These are phyloP conservation scores for Huntiella omanensis DNA, from an alignment of 2,329 filamentous ascomycete species.

Conservation along the genomic window DNA sequence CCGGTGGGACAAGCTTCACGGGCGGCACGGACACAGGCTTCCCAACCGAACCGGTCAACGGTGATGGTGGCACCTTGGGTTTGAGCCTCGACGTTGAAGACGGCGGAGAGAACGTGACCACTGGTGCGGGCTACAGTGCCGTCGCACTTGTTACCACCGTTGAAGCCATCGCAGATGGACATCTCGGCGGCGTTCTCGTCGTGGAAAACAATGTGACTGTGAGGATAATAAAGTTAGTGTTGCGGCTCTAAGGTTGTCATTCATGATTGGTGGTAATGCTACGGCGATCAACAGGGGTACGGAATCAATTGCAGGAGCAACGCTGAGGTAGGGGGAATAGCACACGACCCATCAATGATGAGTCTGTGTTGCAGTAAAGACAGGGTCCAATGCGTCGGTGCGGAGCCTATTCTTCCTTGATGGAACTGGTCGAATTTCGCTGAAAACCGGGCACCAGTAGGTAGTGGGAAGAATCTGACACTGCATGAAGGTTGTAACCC, in stretches of 20 bases:
- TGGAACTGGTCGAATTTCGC: neutral
- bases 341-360: too few relatives aligned
- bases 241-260: neutral
- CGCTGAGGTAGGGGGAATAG: too few relatives aligned
- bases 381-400: neutral
- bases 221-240: neutral
- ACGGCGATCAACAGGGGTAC: slow-evolving; percentile 4
- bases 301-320: neutral
- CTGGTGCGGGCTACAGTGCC: slow-evolving; percentile 25
- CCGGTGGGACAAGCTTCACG: slow-evolving; percentile 30
- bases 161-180: slow-evolving; percentile 32
- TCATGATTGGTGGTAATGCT: neutral
- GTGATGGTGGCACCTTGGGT: slow-evolving; percentile 28
- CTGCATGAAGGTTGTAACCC: too few relatives aligned
- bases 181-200: slow-evolving; percentile 30
- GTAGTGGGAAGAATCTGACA: too few relatives aligned
- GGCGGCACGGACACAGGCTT: slow-evolving; percentile 34
- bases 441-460: neutral
- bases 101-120: slow-evolving; percentile 27
- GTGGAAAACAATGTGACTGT: slow-evolving; percentile 25
- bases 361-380: too few relatives aligned
- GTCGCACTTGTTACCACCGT: slow-evolving; percentile 26
- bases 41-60: slow-evolving; percentile 33
- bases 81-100: slow-evolving; percentile 27
- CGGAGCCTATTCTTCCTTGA: slow-evolving; percentile 2